Evolutionary conservation across 2,329 filamentous ascomycete genomes (phyloP), one percentile per base, ranked within the genome.

Genomic region (Plenodomus biglobosus): DNA sequence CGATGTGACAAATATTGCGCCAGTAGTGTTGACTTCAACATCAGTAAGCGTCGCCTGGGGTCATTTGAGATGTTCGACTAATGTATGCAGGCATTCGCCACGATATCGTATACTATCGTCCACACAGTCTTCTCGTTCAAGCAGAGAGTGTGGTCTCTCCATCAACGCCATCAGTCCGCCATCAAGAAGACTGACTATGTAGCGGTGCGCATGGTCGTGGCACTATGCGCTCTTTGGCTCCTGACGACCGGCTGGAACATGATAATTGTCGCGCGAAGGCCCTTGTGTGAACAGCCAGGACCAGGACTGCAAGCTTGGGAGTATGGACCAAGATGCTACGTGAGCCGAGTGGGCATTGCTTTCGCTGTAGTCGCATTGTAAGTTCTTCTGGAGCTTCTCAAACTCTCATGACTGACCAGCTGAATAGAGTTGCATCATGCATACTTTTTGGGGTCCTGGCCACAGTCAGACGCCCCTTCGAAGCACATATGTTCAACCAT

Each of bases 211-310:
- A 39, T 70, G 27, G 64, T 61, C 8, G 59, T 65, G 18, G 58
- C 61, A 15, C 38, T 72, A 21, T 71, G 65, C 44, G 55, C 66
- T 13, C 48, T 72, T 6, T 74, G 72, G 71, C 48, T 73, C 15
- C 43, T 73, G 50, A 70, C 70, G 2, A 59, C 59, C 2, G 71
- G 71, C 6, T 73, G 72, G 71, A 69, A 72, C 52, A 62, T 73
- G 52, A 72, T 74, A 35, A 53, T 68, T 11, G 67, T 71, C 3
- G 69, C 69, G 13, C 58, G 71, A n/a, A 62, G 65, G 44, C 71
- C 71, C 6, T 27, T 62, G 5, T 73, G 72, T 44, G 46, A 69
- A 16, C 46, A 59, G 19, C 46, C 50, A 11, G 58, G 43, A n/a
- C 38, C 53, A 6, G 56, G 51, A 8, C 55, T 61, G 24, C 48